These are phyloP conservation scores for Malassezia caprae DNA, from an alignment of 1,284 basidiomycete genomes.

Conservation along the genomic window DNA sequence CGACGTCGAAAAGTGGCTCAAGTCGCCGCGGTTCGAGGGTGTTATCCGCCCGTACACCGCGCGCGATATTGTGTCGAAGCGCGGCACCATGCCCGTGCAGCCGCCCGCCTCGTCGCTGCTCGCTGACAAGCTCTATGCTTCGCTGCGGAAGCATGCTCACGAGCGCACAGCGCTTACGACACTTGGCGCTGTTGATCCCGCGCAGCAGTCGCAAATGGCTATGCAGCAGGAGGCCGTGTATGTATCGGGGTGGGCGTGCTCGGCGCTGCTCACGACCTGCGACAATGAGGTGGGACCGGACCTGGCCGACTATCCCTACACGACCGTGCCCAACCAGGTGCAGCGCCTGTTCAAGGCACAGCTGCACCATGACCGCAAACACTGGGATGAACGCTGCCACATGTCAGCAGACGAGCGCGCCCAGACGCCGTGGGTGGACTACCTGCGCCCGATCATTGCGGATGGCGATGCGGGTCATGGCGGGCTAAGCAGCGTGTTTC, in stretches of 20 bases:
- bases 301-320: conserved; percentile 55
- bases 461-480: conserved; percentile 47
- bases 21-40: conserved; percentile 61
- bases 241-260: conserved; percentile 89
- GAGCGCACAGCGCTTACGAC: conserved; percentile 51
- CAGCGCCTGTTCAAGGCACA: conserved; percentile 59
- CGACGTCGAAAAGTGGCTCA: conserved; percentile 64
- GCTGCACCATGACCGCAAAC: conserved; percentile 58
- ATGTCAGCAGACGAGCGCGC: conserved; percentile 60
- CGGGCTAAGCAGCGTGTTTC: conserved; percentile 44
- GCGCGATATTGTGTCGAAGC: conserved; percentile 70
- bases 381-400: conserved; percentile 53
- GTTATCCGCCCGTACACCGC: conserved; percentile 70
- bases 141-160: conserved; percentile 59
- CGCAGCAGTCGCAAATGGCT: conserved; percentile 96
- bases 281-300: conserved; percentile 96
- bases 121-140: conserved; percentile 68
- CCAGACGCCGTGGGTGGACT: conserved; percentile 50
- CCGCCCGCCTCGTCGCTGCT: conserved; percentile 64
- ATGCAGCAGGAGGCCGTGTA: conserved; percentile 87
- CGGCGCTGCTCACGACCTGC: conserved; percentile 61
- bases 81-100: conserved; percentile 69
- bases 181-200: conserved; percentile 59
- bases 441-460: conserved; percentile 51
- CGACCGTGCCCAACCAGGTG: conserved; percentile 59